Percentiles rank a stretch among this genome's conserved stretches.
Conservation (phyloP, 176 grass and related monocot genomes). For the Bonia amplexicaulis region DNA sequence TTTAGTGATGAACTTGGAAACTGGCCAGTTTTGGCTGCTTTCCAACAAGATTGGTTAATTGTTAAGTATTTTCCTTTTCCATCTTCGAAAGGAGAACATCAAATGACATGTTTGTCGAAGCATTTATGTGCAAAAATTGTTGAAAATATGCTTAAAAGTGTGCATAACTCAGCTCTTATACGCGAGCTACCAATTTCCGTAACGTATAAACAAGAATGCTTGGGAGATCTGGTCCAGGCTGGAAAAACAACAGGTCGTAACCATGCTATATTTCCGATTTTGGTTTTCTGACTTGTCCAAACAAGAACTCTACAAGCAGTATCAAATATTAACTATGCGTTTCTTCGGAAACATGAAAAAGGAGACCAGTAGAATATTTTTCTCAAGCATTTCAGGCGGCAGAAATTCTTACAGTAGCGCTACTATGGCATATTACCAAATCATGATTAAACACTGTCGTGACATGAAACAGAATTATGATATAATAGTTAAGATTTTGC, state of each 20-base stretch:
- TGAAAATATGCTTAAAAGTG: background rate
- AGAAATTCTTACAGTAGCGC: background rate
- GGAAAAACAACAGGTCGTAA: background rate
- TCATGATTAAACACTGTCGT: background rate
- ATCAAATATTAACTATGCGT: background rate
- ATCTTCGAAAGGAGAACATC: background rate
- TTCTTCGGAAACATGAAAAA: background rate
- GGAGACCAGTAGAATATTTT: background rate
- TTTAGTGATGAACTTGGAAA: background rate
- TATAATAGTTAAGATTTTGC: background rate
- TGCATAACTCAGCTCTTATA: background rate
- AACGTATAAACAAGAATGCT: background rate
- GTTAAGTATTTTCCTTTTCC: background rate
- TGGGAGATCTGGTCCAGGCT: constrained; percentile 13
- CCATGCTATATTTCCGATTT: background rate
- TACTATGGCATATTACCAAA: background rate
- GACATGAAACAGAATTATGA: background rate
- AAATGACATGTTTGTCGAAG: background rate
- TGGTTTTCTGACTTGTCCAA: background rate
- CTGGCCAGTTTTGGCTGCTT: background rate
- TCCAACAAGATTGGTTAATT: background rate
- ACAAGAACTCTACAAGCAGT: background rate
- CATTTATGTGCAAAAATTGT: background rate
- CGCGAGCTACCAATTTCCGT: background rate
- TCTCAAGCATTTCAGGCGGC: background rate